phyloP scores from a whole-genome alignment of 2,329 filamentous ascomycete genomes.

The Fusarium sacchari region DNA sequence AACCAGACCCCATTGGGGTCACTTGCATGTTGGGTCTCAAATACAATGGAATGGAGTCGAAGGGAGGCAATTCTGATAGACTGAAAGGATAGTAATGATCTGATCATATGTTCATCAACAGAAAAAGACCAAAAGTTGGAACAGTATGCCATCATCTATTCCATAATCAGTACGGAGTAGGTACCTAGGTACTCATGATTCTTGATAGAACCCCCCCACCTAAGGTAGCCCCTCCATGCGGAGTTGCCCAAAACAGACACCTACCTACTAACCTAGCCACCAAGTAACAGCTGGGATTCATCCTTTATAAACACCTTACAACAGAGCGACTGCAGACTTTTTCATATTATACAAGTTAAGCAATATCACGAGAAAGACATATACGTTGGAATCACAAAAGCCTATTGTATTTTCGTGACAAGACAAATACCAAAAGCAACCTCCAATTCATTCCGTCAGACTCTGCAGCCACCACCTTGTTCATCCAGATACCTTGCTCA shows the following conservation, averaged over 20 bases:
- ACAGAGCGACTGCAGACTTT: neutral
- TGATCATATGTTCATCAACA: neutral
- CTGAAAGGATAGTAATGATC: too few species aligned
- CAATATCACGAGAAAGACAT: neutral
- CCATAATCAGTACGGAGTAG: too few species aligned
- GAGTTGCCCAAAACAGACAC: slow-evolving; percentile 41
- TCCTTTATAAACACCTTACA: slow-evolving; percentile 1
- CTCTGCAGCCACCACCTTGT: neutral
- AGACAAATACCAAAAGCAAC: neutral
- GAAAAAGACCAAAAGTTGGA: neutral
- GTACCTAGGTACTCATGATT: neutral
- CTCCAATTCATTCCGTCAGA: neutral
- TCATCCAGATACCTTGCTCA: neutral
- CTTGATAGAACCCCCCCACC: slow-evolving; percentile 10
- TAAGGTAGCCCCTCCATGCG: slow-evolving; percentile 20
- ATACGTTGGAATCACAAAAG: neutral
- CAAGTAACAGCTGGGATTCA: slow-evolving; percentile 1
- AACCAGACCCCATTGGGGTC: too few species aligned
- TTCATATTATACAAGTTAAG: neutral
- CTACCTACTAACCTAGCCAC: slow-evolving; percentile 8
- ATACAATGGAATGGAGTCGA: neutral
- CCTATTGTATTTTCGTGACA: neutral
- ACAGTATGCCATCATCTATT: neutral
- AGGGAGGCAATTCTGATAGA: neutral
- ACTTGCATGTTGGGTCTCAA: too few species aligned